These are phyloP conservation scores for Quercus robur DNA, from an alignment of 306 rosid genomes.

Conservation along the genomic window DNA sequence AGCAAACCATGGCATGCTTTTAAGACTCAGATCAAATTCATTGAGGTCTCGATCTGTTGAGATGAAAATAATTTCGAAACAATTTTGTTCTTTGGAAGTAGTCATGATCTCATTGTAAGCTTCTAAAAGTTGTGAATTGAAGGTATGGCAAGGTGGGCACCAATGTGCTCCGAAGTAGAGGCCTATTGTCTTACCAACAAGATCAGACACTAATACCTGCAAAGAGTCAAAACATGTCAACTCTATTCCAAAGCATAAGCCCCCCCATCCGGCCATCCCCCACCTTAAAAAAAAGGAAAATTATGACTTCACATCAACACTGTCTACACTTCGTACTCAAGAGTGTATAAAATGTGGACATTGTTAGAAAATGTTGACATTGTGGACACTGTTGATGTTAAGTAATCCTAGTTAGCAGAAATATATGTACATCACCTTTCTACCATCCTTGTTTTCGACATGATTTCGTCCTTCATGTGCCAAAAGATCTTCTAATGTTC, in stretches of 20 bases:
- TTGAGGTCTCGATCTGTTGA: conserved; percentile 74
- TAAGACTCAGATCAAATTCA: conserved; percentile 56
- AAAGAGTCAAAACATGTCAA: conserved; percentile 5
- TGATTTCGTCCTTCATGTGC: conserved; percentile 51
- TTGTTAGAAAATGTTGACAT: too few species aligned
- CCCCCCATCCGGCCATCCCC: not conserved
- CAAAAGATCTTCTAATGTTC: conserved; percentile 58
- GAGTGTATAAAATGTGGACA: too few species aligned
- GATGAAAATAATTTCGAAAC: conserved; percentile 63
- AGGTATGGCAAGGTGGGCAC: conserved; percentile 84
- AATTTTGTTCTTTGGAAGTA: conserved; percentile 15
- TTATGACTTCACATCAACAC: too few species aligned
- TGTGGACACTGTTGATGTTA: too few species aligned
- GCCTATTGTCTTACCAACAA: conserved; percentile 75
- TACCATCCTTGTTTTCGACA: conserved; percentile 54
- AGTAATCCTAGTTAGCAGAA: too few species aligned
- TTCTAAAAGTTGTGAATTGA: conserved; percentile 61
- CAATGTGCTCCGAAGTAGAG: conserved; percentile 78
- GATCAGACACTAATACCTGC: conserved; percentile 58
- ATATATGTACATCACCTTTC: conserved; percentile 40
- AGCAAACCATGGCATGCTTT: conserved; percentile 80
- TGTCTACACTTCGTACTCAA: too few species aligned
- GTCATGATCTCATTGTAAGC: conserved; percentile 53
- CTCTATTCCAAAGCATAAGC: not conserved
- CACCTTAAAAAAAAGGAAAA: too few species aligned